Base-by-base conservation (phyloP, 2,329 filamentous ascomycete species). In the Rosellinia necatrix region DNA sequence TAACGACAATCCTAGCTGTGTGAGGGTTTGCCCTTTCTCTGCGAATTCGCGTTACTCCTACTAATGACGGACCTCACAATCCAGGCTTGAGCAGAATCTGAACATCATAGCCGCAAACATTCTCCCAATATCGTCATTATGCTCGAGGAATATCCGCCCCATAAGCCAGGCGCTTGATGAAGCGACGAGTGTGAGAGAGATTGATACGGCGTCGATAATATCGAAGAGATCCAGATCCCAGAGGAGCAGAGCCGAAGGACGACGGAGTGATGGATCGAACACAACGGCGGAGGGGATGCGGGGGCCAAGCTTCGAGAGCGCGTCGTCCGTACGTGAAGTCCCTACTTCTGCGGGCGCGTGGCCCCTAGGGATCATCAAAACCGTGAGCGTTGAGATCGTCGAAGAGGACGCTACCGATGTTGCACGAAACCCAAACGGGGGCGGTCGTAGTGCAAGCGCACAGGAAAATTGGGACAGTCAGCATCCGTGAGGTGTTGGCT, bases 361-460 rank as follows among this genome's bases (percentile, higher is more conserved):
- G 71, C 68, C 72, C 0, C 59, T 66, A 17, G 70, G 71, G 15
- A 74, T 74, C 55, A 73, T 74, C 61, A 74, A 74, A 64, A 73
- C 72, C 2, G 72, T 74, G 21, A 71, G 70, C 37, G 69, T 74
- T 10, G 68, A 74, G 58, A 69, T 74, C 2, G 59, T 69, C 4
- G 66, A 73, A 55, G 72, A 74, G 61, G 63, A 68, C 35, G 68
- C 67, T 35, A 53, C 64, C 15, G 63, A 70, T 21, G 24, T 68
- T 12, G 56, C 64, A 8, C 56, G 57, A 24, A 61, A 51, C 2
- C 32, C 56, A 19, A 47, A 60, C 21, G 53, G 52, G 6, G 48
- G 51, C 13, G 42, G 37, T 38, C 46, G 54, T 12, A 46, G 55
- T 7, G 40, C 17, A 2, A 57, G 53, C 35, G 41, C 43, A 12